phyloP scores from a whole-genome alignment of 2,329 filamentous ascomycete species.

The Talaromyces sp. region DNA sequence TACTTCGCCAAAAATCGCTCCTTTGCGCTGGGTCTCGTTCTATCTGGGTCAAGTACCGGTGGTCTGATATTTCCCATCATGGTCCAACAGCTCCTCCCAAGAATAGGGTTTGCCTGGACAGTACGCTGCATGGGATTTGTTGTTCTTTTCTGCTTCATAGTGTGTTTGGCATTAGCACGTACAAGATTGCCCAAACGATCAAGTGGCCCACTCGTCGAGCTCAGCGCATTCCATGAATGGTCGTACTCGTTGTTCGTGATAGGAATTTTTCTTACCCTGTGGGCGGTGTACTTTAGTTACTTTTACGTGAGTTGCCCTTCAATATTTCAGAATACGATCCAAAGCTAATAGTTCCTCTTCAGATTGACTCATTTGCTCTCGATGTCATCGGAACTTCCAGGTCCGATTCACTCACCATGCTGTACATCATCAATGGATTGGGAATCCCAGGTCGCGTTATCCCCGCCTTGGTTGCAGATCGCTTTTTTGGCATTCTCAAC shows the following conservation, averaged over 20 bases:
- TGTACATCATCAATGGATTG: constrained; percentile 18
- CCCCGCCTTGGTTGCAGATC: constrained; percentile 9
- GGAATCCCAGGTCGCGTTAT: constrained; percentile 17
- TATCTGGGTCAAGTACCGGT: constrained; percentile 40
- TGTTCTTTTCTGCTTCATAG: constrained; percentile 10
- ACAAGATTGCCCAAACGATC: constrained; percentile 1
- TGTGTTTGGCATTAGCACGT: constrained; percentile 22
- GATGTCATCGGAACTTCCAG: constrained; percentile 47
- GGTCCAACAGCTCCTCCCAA: constrained; percentile 36
- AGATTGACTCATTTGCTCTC: constrained; percentile 42
- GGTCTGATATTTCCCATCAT: constrained; percentile 50
- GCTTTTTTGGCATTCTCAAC: constrained; percentile 34
- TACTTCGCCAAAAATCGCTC: constrained; percentile 45
- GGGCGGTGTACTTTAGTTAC: constrained; percentile 19
- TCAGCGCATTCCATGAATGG: constrained; percentile 16
- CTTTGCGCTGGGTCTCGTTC: constrained; percentile 40
- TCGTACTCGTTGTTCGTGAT: constrained; percentile 16
- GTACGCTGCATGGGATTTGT: constrained; percentile 18
- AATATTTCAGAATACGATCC: background rate
- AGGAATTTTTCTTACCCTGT: constrained; percentile 19
- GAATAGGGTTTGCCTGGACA: constrained; percentile 15
- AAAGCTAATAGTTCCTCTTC: background rate
- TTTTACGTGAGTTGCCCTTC: constrained; percentile 31
- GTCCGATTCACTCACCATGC: constrained; percentile 25
- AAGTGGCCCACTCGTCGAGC: constrained; percentile 15